Evolutionary conservation across 2,329 filamentous ascomycete genomes (phyloP).

Genomic region (Fusarium sp.): DNA sequence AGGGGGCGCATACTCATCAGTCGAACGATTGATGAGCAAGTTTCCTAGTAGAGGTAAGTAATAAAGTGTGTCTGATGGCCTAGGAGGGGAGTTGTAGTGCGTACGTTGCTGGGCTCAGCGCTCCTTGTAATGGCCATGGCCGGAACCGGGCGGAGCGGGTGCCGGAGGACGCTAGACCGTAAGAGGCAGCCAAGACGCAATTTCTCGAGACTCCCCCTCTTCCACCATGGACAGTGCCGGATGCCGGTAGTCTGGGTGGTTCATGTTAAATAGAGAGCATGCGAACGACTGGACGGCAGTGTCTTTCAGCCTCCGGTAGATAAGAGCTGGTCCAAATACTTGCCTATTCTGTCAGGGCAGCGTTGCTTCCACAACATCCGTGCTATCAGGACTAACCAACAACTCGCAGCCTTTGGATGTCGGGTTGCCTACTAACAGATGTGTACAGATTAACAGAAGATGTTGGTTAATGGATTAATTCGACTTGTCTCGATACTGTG

Average conservation of each 20-base stretch:
- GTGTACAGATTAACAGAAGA: not conserved
- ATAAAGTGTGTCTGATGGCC: not conserved
- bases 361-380: not conserved
- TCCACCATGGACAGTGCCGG: conserved; percentile 22
- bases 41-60: not conserved
- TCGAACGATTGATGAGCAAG: conserved; percentile 26
- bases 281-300: not conserved
- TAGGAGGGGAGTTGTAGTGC: not conserved
- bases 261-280: not conserved
- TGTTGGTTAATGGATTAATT: not conserved
- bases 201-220: conserved; percentile 1
- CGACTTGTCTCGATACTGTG: not conserved
- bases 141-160: conserved; percentile 25
- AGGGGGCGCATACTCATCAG: conserved; percentile 13
- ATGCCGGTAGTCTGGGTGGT: conserved; percentile 13
- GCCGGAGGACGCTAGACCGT: conserved; percentile 41
- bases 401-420: not conserved
- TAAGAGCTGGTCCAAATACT: not conserved
- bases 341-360: not conserved
- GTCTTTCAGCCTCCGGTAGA: not conserved
- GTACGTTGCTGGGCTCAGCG: conserved; percentile 10
- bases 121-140: conserved; percentile 21
- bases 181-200: conserved; percentile 49
- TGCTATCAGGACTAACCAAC: not conserved
- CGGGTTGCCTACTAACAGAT: not conserved